These are phyloP conservation scores for Hydnomerulius pinastri DNA, from an alignment of 768 basidiomycete genomes.

Conservation along the genomic window DNA sequence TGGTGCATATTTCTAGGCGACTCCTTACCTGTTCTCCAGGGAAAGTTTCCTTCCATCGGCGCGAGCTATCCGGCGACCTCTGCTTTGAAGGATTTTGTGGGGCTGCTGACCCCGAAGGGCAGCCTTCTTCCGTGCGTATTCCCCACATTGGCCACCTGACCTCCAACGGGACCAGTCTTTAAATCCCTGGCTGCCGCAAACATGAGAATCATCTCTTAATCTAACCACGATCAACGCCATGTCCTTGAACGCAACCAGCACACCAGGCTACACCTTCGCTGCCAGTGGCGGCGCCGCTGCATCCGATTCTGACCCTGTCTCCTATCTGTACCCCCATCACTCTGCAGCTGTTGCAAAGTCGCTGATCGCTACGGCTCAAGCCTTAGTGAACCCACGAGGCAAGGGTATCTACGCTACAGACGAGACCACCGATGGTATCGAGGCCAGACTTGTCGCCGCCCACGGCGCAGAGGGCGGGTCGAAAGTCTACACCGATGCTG, in stretches of 20 bases:
- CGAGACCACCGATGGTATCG: slow-evolving; percentile 47
- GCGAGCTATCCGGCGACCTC: background rate
- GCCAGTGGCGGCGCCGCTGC: slow-evolving; percentile 4
- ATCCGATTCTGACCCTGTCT: slow-evolving; percentile 11
- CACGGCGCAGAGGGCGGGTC: slow-evolving; percentile 23
- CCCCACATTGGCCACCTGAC: background rate
- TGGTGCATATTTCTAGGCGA: too few relatives aligned
- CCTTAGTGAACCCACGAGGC: slow-evolving; percentile 48
- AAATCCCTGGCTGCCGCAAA: background rate
- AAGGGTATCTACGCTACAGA: slow-evolving; percentile 59
- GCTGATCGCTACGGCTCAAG: slow-evolving; percentile 45
- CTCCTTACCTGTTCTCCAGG: background rate
- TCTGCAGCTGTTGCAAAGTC: slow-evolving; percentile 42
- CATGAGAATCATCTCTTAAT: slow-evolving; percentile 7
- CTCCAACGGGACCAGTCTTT: background rate
- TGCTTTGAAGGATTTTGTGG: background rate
- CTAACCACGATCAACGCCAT: slow-evolving; percentile 9
- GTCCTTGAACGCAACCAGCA: slow-evolving; percentile 20
- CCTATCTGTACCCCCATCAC: slow-evolving; percentile 43
- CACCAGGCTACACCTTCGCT: slow-evolving; percentile 36
- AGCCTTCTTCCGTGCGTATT: background rate
- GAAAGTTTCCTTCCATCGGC: background rate
- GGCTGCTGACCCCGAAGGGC: background rate
- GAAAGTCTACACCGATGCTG: slow-evolving; percentile 34
- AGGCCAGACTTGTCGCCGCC: slow-evolving; percentile 39